These are phyloP conservation scores for Ricinus communis DNA, from an alignment of 345 rosid genomes.

Conservation along the genomic window DNA sequence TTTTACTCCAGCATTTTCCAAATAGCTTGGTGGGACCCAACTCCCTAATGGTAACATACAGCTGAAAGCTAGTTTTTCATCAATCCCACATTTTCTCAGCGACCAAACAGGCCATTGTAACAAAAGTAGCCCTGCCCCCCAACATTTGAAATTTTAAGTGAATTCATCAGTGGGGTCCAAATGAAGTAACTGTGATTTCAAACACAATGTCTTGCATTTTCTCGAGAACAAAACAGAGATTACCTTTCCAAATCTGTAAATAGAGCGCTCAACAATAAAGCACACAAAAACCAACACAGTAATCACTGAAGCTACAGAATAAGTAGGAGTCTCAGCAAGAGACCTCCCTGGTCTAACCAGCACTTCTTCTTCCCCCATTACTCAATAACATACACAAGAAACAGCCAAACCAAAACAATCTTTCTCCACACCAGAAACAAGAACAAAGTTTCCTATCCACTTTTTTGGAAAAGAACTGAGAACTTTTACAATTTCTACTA, in stretches of 20 bases:
- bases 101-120: slow-evolving; percentile 1
- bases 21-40: not conserved
- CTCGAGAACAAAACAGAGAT: slow-evolving; percentile 21
- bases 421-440: not conserved
- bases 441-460: not conserved
- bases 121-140: not conserved
- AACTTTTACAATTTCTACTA: not conserved
- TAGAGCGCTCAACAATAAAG: slow-evolving; percentile 63
- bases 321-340: slow-evolving; percentile 90
- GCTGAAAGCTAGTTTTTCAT: not conserved
- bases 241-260: slow-evolving; percentile 88
- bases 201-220: slow-evolving; percentile 7
- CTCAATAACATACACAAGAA: not conserved
- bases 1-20: not conserved
- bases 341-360: slow-evolving; percentile 37
- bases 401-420: not conserved
- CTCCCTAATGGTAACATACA: not conserved
- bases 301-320: slow-evolving; percentile 79
- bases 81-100: slow-evolving; percentile 16
- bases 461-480: too few species aligned
- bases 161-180: not conserved
- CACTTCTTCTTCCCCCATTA: slow-evolving; percentile 1
- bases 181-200: not conserved
- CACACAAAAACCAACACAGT: slow-evolving; percentile 45
- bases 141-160: not conserved